Conservation (phyloP, 306 rosid species). For the Medicago lupulina region DNA sequence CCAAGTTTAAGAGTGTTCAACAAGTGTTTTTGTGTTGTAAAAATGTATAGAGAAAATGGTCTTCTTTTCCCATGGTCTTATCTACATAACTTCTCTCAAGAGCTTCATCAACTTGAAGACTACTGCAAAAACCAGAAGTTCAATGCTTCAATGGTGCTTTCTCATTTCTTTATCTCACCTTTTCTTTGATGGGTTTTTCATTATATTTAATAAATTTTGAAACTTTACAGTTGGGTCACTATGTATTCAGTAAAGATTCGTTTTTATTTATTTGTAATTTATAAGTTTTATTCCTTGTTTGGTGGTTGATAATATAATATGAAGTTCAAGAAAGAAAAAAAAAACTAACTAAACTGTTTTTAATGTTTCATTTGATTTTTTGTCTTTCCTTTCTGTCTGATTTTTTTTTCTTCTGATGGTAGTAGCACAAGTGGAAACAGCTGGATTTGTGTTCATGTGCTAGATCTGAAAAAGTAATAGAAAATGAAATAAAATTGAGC, state of each 20-base stretch:
- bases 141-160: conserved; percentile 65
- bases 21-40: conserved; percentile 37
- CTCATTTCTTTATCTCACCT: conserved; percentile 43
- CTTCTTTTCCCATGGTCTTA: conserved; percentile 64
- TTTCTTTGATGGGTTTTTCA: conserved; percentile 42
- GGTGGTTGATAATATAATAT: conserved; percentile 37
- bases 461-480: conserved; percentile 65
- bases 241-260: background rate
- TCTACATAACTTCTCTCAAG: conserved; percentile 69
- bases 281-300: background rate
- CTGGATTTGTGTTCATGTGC: conserved; percentile 58
- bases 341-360: conserved; percentile 19
- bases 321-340: conserved; percentile 27
- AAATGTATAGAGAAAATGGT: conserved; percentile 87
- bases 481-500: conserved; percentile 41
- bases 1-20: conserved; percentile 15
- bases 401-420: conserved; percentile 30
- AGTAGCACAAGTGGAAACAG: conserved; percentile 50
- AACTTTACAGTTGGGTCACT: conserved; percentile 22
- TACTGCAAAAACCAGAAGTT: conserved; percentile 70
- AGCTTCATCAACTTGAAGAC: conserved; percentile 81
- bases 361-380: background rate
- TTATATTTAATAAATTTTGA: conserved; percentile 27
- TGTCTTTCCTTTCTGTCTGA: background rate
- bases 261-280: background rate